Percentiles rank a stretch among this genome's conserved stretches.
These are phyloP conservation scores for Dactylorhiza incarnata DNA, from an alignment of 106 monocot species.

Conservation along the genomic window DNA sequence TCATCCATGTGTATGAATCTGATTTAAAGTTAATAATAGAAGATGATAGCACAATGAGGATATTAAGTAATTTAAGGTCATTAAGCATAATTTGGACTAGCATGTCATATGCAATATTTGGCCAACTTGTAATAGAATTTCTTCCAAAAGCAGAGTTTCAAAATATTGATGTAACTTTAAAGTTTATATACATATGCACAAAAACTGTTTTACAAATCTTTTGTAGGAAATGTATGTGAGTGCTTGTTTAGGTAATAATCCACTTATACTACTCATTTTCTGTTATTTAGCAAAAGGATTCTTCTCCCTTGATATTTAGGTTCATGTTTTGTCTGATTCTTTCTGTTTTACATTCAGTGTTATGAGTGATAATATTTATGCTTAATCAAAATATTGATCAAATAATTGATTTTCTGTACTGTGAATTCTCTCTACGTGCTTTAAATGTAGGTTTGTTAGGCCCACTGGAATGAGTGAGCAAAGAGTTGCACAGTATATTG, in stretches of 20 bases:
- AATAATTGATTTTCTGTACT: neutral
- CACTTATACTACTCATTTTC: neutral
- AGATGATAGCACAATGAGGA: too few relatives aligned
- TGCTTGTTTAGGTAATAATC: neutral
- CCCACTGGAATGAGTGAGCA: slow-evolving; percentile 65
- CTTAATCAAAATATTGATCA: neutral
- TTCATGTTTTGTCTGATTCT: neutral
- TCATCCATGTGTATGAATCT: too few relatives aligned
- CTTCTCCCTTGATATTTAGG: neutral
- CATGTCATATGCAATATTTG: too few relatives aligned
- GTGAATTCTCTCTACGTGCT: neutral
- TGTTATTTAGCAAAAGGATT: neutral
- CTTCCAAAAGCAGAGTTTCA: neutral
- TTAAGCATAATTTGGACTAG: too few relatives aligned
- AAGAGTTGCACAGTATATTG: slow-evolving; percentile 65
- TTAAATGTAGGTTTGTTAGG: slow-evolving; percentile 64
- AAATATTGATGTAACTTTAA: neutral
- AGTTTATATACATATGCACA: neutral
- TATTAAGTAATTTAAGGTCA: too few relatives aligned
- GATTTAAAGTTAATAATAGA: too few relatives aligned
- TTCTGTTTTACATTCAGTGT: neutral
- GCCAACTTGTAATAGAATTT: too few relatives aligned
- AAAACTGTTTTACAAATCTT: neutral
- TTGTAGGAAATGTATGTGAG: neutral
- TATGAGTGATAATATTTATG: neutral